Evolutionary conservation across 495 filamentous ascomycete genomes (phyloP), one percentile per base, ranked within the genome.

Genomic region (Penicillium desertorum): DNA sequence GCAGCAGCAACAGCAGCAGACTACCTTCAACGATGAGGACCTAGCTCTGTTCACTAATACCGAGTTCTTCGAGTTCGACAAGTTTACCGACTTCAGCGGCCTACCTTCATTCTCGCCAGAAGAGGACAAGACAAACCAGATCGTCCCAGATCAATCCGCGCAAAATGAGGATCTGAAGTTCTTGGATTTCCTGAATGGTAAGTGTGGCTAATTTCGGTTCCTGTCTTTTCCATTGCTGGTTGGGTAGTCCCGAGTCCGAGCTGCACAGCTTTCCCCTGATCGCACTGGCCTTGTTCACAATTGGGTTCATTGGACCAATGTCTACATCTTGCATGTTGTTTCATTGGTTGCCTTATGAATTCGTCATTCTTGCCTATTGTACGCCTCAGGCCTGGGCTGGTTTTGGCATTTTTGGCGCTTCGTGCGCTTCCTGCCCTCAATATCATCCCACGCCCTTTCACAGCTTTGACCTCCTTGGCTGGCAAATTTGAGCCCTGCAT

Each of bases 1-100:
- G 45, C 84, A 86, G 58, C 70, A 78, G 62, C 75, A 76, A 47
- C 74, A 75, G 57, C 66, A 71, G 53, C 71, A 76, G 54, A 84
- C 89, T 32, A 71, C 72, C 43, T 81, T 84, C 74, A 85, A 80
- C 57, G 87, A 88, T 63, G 81, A 87, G 51, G 91, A 94, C 46
- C 80, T 98, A 45, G 89, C 88, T 29, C 79, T 95, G 61, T 96
- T 97, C 81, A 95, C 91, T 57, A 96, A 97, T 73, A 84, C 90
- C 47, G 87, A 94, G 56, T 98, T 97, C 79, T 90, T 90, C 71
- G 92, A 96, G 72, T 92, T 91, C 68, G 93, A 97, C 67, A 71
- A 80, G 45, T 77, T 79, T 30, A 74, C 74, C 44, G 74, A 76
- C 51, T 63, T 77, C 16, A 16, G 14, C 47, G 62, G 64, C 44